phyloP scores from a whole-genome alignment of 140 eudicot species.

The Cichorium intybus region DNA sequence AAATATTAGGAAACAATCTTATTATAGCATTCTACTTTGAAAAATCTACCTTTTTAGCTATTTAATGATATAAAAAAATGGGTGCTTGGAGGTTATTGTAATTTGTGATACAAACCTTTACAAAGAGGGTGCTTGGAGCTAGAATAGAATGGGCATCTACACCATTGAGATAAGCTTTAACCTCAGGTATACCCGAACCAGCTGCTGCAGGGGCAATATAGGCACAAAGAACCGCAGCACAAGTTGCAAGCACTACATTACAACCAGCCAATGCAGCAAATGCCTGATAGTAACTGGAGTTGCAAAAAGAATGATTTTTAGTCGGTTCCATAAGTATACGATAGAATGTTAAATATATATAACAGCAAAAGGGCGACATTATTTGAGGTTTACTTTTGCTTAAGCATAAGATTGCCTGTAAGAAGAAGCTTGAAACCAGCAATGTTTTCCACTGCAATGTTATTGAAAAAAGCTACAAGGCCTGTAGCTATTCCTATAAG shows the following conservation, averaged over 20 bases:
- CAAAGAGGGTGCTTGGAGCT: slow-evolving; percentile 96
- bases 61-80: slow-evolving; percentile 37
- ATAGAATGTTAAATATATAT: neutral
- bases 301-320: slow-evolving; percentile 19
- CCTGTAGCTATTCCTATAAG: slow-evolving; percentile 85
- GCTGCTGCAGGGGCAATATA: slow-evolving; percentile 98
- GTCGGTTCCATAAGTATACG: slow-evolving; percentile 17
- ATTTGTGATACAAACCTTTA: slow-evolving; percentile 73
- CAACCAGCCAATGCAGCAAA: slow-evolving; percentile 83
- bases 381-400: slow-evolving; percentile 52
- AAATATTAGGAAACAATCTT: neutral
- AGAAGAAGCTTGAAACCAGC: slow-evolving; percentile 93
- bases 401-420: slow-evolving; percentile 66
- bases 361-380: slow-evolving; percentile 1
- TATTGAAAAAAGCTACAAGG: slow-evolving; percentile 78
- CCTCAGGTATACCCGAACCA: slow-evolving; percentile 98
- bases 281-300: slow-evolving; percentile 68
- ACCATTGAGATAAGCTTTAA: slow-evolving; percentile 96
- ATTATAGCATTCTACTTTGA: neutral
- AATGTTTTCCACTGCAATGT: slow-evolving; percentile 84
- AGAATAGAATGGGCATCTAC: slow-evolving; percentile 91
- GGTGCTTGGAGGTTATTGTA: slow-evolving; percentile 96
- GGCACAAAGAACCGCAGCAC: slow-evolving; percentile 89
- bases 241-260: slow-evolving; percentile 62
- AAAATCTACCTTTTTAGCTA: too few species aligned